phyloP scores from a whole-genome alignment of 768 basidiomycete species.

The Mycena galopus region DNA sequence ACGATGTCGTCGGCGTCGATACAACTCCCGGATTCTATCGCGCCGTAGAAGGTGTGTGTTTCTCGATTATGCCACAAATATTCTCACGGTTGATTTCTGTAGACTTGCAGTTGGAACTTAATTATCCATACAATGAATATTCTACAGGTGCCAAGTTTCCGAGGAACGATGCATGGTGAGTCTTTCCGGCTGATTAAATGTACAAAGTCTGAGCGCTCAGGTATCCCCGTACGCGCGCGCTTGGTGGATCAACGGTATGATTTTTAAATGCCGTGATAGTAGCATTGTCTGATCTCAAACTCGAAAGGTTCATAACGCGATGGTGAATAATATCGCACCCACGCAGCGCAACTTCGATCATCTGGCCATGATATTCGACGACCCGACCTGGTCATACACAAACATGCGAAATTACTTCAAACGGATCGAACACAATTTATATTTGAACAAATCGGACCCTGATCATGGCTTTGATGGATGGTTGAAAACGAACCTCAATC shows the following conservation, averaged over 20 bases:
- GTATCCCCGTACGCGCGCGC: conserved; percentile 47
- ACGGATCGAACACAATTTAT: conserved; percentile 43
- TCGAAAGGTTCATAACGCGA: conserved; percentile 16
- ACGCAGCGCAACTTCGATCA: conserved; percentile 5
- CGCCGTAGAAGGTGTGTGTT: conserved; percentile 40
- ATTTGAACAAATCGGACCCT: conserved; percentile 33
- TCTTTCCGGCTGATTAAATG: conserved; percentile 31
- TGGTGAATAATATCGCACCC: conserved; percentile 1
- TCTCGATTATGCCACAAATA: background rate
- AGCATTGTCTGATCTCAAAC: no score
- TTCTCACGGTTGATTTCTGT: background rate
- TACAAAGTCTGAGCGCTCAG: conserved; percentile 11
- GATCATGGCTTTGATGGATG: conserved; percentile 49
- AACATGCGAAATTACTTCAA: conserved; percentile 49
- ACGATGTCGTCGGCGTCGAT: conserved; percentile 42
- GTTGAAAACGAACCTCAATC: conserved; percentile 44
- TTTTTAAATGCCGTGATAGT: no score
- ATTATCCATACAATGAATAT: conserved; percentile 47
- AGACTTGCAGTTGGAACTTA: conserved; percentile 45
- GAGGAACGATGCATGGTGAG: conserved; percentile 42
- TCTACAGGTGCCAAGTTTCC: conserved; percentile 42
- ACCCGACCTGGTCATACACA: conserved; percentile 43
- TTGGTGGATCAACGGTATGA: conserved; percentile 48
- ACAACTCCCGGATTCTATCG: conserved; percentile 47
- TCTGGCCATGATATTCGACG: conserved; percentile 38